phyloP scores from a whole-genome alignment of 177 flowering plant species.

The Vitis hybrid region DNA sequence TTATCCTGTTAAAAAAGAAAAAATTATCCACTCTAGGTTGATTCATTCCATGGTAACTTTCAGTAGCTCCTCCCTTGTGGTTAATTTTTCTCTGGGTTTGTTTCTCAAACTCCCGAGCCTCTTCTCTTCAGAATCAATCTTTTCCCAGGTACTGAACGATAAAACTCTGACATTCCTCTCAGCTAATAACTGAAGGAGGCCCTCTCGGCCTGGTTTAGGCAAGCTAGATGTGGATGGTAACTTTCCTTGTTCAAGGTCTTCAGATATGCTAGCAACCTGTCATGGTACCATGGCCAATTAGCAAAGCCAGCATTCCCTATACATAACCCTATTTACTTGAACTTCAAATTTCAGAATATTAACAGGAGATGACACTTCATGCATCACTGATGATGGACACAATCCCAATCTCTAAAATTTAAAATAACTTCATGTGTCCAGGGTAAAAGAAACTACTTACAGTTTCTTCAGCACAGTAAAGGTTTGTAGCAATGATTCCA shows the following conservation, averaged over 20 bases:
- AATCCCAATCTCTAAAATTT: neutral
- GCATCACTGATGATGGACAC: neutral
- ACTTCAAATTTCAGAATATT: neutral
- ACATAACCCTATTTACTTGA: neutral
- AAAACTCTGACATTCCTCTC: conserved; percentile 44
- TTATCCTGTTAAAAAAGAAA: neutral
- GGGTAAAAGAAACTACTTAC: conserved; percentile 39
- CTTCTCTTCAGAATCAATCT: conserved; percentile 71
- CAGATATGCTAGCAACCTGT: conserved; percentile 58
- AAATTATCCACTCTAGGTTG: neutral
- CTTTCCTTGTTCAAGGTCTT: conserved; percentile 60
- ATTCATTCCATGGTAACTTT: conserved; percentile 32
- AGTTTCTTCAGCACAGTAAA: conserved; percentile 94
- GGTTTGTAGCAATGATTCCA: conserved; percentile 93
- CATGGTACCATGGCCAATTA: conserved; percentile 1
- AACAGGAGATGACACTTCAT: neutral
- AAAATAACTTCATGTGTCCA: neutral
- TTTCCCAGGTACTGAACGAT: conserved; percentile 78
- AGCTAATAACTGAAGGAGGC: conserved; percentile 62
- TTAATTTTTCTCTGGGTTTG: conserved; percentile 82
- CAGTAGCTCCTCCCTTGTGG: conserved; percentile 63
- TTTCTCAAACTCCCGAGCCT: conserved; percentile 57
- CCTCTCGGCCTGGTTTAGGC: conserved; percentile 77
- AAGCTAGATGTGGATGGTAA: conserved; percentile 23
- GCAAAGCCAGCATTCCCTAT: neutral